Evolutionary conservation across 805 yeast species (phyloP).

Genomic region (Metschnikowia henanensis): DNA sequence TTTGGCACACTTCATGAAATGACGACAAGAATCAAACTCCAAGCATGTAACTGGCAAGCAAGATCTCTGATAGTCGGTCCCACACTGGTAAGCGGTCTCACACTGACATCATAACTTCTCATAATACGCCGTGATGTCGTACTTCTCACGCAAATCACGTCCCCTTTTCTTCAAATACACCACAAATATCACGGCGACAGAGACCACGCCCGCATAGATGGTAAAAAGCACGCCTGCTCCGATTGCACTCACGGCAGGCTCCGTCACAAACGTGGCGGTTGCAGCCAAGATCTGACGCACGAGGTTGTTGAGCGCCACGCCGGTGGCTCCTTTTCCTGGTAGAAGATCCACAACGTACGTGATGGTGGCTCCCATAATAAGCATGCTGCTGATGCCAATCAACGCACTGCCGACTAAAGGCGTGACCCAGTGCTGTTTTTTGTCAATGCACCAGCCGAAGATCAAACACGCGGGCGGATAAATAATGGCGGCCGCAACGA

Average conservation of each 20-base stretch:
- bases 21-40: no score
- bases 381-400: slow-evolving; percentile 82
- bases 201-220: slow-evolving; percentile 60
- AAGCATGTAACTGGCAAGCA: no score
- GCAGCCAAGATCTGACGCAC: slow-evolving; percentile 75
- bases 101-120: no score
- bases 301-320: slow-evolving; percentile 80
- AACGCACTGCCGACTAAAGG: slow-evolving; percentile 82
- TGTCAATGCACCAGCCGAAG: slow-evolving; percentile 80
- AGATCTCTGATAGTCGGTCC: no score
- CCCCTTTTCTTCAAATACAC: slow-evolving; percentile 54
- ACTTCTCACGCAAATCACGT: slow-evolving; percentile 60
- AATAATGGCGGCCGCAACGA: slow-evolving; percentile 60
- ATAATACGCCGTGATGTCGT: slow-evolving; percentile 46
- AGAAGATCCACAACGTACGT: slow-evolving; percentile 82
- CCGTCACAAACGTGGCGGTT: slow-evolving; percentile 69
- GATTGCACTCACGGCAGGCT: slow-evolving; percentile 66
- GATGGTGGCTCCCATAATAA: slow-evolving; percentile 75
- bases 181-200: slow-evolving; percentile 43
- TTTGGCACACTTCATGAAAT: no score
- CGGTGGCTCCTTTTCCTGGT: slow-evolving; percentile 89
- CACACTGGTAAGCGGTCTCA: no score
- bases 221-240: slow-evolving; percentile 71
- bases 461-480: slow-evolving; percentile 67
- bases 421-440: slow-evolving; percentile 67